Evolutionary conservation across 441 rosid genomes (phyloP).

Genomic region (Metrosideros polymorpha): DNA sequence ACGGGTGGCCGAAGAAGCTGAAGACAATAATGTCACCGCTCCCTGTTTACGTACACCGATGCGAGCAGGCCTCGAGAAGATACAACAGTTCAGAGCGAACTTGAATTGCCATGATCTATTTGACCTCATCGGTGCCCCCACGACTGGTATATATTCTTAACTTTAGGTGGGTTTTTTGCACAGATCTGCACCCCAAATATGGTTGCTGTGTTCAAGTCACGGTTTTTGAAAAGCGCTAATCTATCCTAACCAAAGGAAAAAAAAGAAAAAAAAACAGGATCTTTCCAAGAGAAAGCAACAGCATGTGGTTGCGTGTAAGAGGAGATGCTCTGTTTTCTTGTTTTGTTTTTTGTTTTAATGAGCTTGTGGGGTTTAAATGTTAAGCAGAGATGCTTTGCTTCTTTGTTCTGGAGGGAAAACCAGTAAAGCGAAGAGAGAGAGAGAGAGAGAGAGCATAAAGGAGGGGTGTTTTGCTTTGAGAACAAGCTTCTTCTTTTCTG

Average conservation of each 20-base stretch:
- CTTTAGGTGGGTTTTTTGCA: slow-evolving; percentile 18
- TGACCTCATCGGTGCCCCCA: not conserved
- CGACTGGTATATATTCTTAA: slow-evolving; percentile 16
- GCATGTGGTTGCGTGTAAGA: slow-evolving; percentile 25
- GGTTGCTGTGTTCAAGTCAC: not conserved
- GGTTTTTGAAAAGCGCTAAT: not conserved
- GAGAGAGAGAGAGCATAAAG: not conserved
- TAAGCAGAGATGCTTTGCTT: slow-evolving; percentile 59
- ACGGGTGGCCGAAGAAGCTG: not conserved
- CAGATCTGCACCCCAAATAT: not conserved
- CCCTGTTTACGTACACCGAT: not conserved
- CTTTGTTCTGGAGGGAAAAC: slow-evolving; percentile 21
- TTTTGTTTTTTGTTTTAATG: too few species aligned
- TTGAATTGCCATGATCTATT: not conserved
- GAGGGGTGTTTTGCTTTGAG: slow-evolving; percentile 18
- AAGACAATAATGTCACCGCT: not conserved
- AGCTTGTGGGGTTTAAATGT: not conserved
- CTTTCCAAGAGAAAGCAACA: slow-evolving; percentile 49
- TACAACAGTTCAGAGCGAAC: not conserved
- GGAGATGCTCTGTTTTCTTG: not conserved
- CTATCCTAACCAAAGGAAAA: slow-evolving; percentile 45
- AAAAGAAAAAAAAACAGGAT: slow-evolving; percentile 29
- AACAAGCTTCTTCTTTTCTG: slow-evolving; percentile 18
- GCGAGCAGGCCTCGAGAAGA: not conserved
- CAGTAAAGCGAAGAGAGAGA: not conserved